phyloP scores from a whole-genome alignment of 805 yeast species.

The Myxozyma kluyveri region DNA sequence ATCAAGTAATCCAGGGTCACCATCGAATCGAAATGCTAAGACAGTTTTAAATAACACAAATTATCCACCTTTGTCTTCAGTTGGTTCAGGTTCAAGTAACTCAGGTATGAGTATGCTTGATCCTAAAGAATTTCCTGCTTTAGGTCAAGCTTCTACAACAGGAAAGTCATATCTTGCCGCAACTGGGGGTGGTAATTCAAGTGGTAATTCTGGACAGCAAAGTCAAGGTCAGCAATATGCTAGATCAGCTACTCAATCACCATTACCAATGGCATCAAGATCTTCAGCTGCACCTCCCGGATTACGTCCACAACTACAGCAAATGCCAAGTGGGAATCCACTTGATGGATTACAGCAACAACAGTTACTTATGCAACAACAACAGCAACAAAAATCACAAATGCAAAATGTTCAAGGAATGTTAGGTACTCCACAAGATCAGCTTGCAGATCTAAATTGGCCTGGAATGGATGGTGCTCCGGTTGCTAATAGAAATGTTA shows the following conservation, averaged over 20 bases:
- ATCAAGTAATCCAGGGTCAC: slow-evolving; percentile 4
- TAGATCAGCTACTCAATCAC: slow-evolving; percentile 24
- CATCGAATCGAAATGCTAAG: neutral
- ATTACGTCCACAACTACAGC: slow-evolving; percentile 2
- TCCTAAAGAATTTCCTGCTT: slow-evolving; percentile 21
- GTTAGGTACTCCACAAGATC: slow-evolving; percentile 2
- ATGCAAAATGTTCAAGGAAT: slow-evolving; percentile 1
- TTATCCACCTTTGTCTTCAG: neutral
- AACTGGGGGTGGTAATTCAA: slow-evolving; percentile 4
- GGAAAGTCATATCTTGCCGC: slow-evolving; percentile 10
- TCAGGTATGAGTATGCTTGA: slow-evolving; percentile 14
- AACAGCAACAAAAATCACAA: slow-evolving; percentile 15
- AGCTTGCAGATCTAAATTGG: slow-evolving; percentile 14
- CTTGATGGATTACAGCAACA: slow-evolving; percentile 11
- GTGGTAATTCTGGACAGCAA: neutral
- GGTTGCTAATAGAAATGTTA: neutral
- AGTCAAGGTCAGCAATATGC: slow-evolving; percentile 3
- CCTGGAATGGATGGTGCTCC: slow-evolving; percentile 1
- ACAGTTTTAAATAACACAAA: neutral
- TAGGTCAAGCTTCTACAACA: slow-evolving; percentile 17
- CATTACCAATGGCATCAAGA: slow-evolving; percentile 14
- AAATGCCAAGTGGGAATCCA: slow-evolving; percentile 7
- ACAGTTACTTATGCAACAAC: slow-evolving; percentile 3
- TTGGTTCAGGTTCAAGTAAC: slow-evolving; percentile 1
- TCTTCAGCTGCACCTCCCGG: slow-evolving; percentile 21